phyloP scores from a whole-genome alignment of 257 asterid genomes.

The Salvia miltiorrhiza region DNA sequence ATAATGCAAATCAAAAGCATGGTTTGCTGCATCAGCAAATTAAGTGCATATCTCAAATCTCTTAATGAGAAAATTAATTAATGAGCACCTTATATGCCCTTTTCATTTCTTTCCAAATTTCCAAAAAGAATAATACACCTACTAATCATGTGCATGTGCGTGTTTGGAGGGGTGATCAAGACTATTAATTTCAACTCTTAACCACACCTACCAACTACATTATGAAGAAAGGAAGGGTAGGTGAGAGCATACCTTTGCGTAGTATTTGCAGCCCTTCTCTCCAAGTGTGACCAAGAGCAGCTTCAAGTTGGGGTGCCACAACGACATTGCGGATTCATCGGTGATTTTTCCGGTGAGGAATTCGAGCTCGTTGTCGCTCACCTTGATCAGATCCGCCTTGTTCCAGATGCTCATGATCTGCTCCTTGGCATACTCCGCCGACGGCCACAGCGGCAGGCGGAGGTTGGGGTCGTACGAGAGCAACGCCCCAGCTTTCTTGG shows the following conservation, averaged over 20 bases:
- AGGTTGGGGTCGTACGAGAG: conserved; percentile 93
- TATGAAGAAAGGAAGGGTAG: not conserved
- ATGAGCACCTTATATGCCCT: too few relatives aligned
- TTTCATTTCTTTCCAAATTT: not conserved
- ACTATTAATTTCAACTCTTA: not conserved
- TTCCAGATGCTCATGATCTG: conserved; percentile 94
- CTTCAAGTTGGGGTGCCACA: conserved; percentile 83
- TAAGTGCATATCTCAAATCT: too few relatives aligned
- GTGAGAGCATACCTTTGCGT: conserved; percentile 59
- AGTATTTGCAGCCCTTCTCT: conserved; percentile 82
- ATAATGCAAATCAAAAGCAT: not conserved
- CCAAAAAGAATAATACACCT: not conserved
- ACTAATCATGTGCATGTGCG: not conserved
- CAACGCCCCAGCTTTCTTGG: conserved; percentile 85
- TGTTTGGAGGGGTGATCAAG: not conserved
- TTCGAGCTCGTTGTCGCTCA: conserved; percentile 86
- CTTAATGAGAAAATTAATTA: too few relatives aligned
- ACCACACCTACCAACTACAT: conserved; percentile 12
- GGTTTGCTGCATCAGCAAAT: conserved; percentile 1
- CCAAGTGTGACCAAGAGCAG: conserved; percentile 93
- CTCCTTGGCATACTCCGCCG: conserved; percentile 67
- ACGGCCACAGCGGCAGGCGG: conserved; percentile 82
- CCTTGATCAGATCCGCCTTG: conserved; percentile 81
- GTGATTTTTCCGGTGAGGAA: conserved; percentile 88
- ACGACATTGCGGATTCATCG: conserved; percentile 74